Evolutionary conservation across 2,329 filamentous ascomycete genomes (phyloP).

Genomic region (Diplodia corticola): DNA sequence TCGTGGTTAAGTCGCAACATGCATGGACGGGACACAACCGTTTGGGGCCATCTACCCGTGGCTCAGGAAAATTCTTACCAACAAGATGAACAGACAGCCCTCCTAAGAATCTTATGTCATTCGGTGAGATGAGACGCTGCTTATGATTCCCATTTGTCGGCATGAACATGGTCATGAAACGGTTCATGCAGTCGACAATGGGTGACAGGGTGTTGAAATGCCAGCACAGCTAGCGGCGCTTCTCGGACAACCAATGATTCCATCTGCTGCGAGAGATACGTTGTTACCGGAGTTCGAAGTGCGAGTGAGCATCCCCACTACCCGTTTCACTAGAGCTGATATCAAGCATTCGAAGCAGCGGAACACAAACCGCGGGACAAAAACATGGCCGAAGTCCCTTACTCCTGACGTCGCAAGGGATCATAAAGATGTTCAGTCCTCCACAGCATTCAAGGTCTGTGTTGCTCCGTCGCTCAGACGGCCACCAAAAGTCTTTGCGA

Average conservation of each 20-base stretch:
- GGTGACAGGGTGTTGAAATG: neutral
- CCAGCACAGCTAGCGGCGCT: neutral
- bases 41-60: neutral
- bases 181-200: too few species aligned
- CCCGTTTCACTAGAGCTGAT: neutral
- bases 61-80: neutral
- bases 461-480: constrained; percentile 26
- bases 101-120: neutral
- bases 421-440: neutral
- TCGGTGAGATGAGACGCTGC: neutral
- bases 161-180: neutral
- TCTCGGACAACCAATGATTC: neutral
- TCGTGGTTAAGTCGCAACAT: neutral
- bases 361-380: neutral
- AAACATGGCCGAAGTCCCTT: neutral
- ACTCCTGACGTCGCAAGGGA: neutral
- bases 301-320: neutral
- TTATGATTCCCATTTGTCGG: neutral
- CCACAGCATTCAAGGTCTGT: neutral
- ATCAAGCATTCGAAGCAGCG: neutral
- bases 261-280: neutral
- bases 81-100: neutral
- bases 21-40: neutral
- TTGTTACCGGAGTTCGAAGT: neutral
- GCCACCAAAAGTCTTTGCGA: constrained; percentile 31